Evolutionary conservation across 2,329 filamentous ascomycete genomes (phyloP).

Genomic region (Colletotrichum godetiae): DNA sequence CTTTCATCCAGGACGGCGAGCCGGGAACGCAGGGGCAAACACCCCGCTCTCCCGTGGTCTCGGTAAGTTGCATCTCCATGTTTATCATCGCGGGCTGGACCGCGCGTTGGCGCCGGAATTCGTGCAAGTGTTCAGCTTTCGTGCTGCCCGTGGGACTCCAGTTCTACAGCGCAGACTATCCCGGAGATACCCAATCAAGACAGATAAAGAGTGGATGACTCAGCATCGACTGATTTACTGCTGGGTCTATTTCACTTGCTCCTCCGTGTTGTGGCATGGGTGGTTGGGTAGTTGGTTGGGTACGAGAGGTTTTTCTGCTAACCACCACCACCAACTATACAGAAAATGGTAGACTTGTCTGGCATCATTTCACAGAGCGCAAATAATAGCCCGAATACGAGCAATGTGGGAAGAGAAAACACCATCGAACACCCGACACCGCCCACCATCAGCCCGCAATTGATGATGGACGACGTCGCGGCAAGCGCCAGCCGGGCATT

Average conservation of each 20-base stretch:
- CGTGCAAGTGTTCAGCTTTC: not conserved
- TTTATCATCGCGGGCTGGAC: not conserved
- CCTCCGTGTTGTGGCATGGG: not conserved
- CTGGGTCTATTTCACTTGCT: not conserved
- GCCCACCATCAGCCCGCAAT: not conserved
- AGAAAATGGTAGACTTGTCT: conserved; percentile 37
- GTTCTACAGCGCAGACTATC: not conserved
- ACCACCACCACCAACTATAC: conserved; percentile 11
- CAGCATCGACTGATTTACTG: not conserved
- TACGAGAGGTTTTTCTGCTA: conserved; percentile 10
- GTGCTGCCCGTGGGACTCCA: not conserved
- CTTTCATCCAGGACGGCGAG: conserved; percentile 36
- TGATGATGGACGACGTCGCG: not conserved
- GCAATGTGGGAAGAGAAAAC: conserved; percentile 11
- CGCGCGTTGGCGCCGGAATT: not conserved
- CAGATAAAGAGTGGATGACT: not conserved
- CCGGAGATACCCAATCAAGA: not conserved
- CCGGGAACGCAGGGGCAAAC: conserved; percentile 26
- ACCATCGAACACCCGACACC: not conserved
- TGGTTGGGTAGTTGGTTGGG: not conserved
- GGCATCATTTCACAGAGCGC: conserved; percentile 34
- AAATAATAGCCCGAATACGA: conserved; percentile 20
- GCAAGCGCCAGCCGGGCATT: conserved; percentile 17
- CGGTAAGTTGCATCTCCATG: conserved; percentile 27
- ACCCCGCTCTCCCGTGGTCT: conserved; percentile 35